These are phyloP conservation scores for Circinella umbellata DNA, from an alignment of 371 early-diverging fungal genomes.

Conservation along the genomic window DNA sequence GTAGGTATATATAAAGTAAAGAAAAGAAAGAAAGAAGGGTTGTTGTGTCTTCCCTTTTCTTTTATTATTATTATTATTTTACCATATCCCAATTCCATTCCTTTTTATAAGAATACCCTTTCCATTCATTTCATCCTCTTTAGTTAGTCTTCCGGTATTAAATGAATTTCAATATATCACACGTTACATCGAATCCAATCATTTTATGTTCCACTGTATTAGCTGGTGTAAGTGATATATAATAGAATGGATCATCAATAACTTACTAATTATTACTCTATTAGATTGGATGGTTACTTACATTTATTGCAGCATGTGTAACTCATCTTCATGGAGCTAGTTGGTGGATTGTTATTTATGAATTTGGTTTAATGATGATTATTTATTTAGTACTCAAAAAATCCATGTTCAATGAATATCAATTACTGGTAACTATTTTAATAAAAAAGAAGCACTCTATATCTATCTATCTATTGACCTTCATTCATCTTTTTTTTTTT, in stretches of 20 bases:
- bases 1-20: too few species aligned
- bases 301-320: conserved; percentile 20
- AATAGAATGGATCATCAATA: too few species aligned
- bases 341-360: conserved; percentile 35
- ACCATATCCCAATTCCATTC: conserved; percentile 9
- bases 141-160: too few species aligned
- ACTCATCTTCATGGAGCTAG: conserved; percentile 20
- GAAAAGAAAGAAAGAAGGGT: too few species aligned
- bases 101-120: conserved; percentile 2
- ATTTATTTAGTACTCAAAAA: conserved; percentile 25
- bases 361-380: conserved; percentile 17
- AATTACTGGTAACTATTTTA: conserved; percentile 8
- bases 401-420: conserved; percentile 19
- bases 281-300: conserved; percentile 29
- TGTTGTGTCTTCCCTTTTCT: background rate
- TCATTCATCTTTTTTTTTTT: background rate
- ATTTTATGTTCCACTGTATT: conserved; percentile 21
- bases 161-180: conserved; percentile 29
- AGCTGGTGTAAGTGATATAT: conserved; percentile 17
- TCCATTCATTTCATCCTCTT: conserved; percentile 1
- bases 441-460: background rate
- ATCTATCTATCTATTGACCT: background rate
- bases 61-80: conserved; percentile 6
- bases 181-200: conserved; percentile 29
- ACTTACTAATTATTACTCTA: too few species aligned